Conservation (phyloP, 352 stramenopile genomes). For the Saprolegnia diclina region DNA sequence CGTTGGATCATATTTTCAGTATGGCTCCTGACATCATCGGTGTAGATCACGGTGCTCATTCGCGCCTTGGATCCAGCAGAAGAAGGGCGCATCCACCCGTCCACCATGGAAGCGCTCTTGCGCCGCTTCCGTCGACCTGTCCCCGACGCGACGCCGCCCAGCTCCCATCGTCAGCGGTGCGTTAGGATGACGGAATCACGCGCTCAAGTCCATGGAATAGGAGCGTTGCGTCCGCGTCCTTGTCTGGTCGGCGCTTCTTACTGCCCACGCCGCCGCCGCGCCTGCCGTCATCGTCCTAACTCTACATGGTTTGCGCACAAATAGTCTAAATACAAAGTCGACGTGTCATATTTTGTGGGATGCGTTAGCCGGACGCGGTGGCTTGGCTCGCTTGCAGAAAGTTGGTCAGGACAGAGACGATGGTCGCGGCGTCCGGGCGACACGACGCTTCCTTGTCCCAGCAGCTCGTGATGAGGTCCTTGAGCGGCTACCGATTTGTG, state of each 20-base stretch:
- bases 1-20: constrained; percentile 1
- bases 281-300: too few relatives aligned
- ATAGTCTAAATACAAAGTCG: constrained; percentile 13
- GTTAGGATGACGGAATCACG: neutral
- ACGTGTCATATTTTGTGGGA: neutral
- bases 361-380: neutral
- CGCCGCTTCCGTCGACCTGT: neutral
- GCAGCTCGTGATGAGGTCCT: constrained; percentile 51
- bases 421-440: constrained; percentile 33
- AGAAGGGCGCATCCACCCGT: neutral
- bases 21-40: too few relatives aligned
- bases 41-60: constrained; percentile 19
- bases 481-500: constrained; percentile 39
- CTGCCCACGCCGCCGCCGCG: neutral
- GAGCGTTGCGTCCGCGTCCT: neutral
- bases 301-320: neutral
- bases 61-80: constrained; percentile 16
- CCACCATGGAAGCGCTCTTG: constrained; percentile 7
- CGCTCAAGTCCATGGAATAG: too few relatives aligned
- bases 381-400: constrained; percentile 27
- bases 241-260: neutral
- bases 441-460: constrained; percentile 56
- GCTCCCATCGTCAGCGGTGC: neutral
- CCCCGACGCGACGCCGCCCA: neutral
- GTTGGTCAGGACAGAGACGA: constrained; percentile 21